A percentile compares a stretch with the other conserved stretches of the same genome.
Conservation (phyloP, 192 early-diverging fungal genomes). For the Umbelopsis sp. region DNA sequence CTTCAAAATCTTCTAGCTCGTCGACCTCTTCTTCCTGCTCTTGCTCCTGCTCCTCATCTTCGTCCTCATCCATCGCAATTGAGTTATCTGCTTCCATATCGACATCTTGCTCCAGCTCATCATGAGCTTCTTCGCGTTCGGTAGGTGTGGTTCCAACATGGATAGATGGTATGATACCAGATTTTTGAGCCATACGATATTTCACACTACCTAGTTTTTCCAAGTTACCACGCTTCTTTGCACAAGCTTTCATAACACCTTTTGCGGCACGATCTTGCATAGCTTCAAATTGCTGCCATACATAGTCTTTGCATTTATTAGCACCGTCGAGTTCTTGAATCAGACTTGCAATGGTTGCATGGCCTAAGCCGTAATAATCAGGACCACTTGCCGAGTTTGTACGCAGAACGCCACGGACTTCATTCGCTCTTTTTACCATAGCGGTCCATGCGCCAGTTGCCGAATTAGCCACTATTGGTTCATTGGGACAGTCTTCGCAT, state of each 20-base stretch:
- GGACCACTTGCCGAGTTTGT: slow-evolving; percentile 85
- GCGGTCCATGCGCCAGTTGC: slow-evolving; percentile 91
- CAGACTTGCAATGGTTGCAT: slow-evolving; percentile 82
- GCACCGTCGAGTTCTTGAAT: slow-evolving; percentile 87
- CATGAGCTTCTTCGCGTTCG: background rate
- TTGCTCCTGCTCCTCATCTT: no score
- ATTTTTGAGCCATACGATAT: slow-evolving; percentile 14
- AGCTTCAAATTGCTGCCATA: slow-evolving; percentile 67
- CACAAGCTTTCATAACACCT: slow-evolving; percentile 46
- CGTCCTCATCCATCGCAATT: background rate
- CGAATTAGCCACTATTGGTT: slow-evolving; percentile 71
- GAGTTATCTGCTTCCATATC: background rate
- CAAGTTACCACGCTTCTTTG: slow-evolving; percentile 39
- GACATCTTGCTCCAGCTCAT: slow-evolving; percentile 1
- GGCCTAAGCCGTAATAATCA: slow-evolving; percentile 90
- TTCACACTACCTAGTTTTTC: slow-evolving; percentile 39
- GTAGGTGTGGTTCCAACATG: background rate
- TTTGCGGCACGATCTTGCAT: slow-evolving; percentile 59
- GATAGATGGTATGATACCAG: background rate
- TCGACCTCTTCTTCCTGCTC: background rate
- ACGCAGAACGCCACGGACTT: slow-evolving; percentile 74
- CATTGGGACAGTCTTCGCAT: slow-evolving; percentile 76
- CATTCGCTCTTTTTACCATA: slow-evolving; percentile 78
- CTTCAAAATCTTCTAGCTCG: slow-evolving; percentile 1
- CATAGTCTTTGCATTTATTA: slow-evolving; percentile 70